A percentile compares a stretch with the other conserved stretches of the same genome.
Conservation (phyloP, 129 eudicot species). For the Saposhnikovia divaricata region DNA sequence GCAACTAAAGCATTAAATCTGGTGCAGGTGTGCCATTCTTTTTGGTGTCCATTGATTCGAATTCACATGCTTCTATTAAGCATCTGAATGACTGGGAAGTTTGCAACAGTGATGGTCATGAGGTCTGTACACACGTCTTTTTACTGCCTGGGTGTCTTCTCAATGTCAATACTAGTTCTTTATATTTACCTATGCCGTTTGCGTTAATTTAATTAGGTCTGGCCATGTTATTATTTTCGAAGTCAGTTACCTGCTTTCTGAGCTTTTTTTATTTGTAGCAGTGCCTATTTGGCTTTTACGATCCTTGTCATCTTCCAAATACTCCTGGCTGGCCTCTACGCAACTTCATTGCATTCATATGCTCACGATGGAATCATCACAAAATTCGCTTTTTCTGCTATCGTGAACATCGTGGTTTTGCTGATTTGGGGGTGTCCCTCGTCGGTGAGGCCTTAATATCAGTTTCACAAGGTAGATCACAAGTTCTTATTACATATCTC, state of each 20-base stretch:
- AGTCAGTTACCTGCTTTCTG: neutral
- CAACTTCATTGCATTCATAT: slow-evolving; percentile 53
- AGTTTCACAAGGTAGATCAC: slow-evolving; percentile 63
- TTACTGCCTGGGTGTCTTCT: neutral
- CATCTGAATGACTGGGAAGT: slow-evolving; percentile 67
- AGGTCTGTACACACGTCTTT: slow-evolving; percentile 31
- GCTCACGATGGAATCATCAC: slow-evolving; percentile 55
- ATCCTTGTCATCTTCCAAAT: slow-evolving; percentile 75
- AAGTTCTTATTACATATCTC: slow-evolving; percentile 3
- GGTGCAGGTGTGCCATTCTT: slow-evolving; percentile 79
- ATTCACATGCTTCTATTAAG: slow-evolving; percentile 48
- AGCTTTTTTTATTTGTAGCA: slow-evolving; percentile 35
- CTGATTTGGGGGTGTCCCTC: slow-evolving; percentile 59
- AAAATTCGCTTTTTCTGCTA: slow-evolving; percentile 68
- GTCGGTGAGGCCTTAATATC: slow-evolving; percentile 73
- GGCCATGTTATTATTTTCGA: neutral
- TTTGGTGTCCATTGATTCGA: slow-evolving; percentile 56
- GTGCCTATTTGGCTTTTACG: slow-evolving; percentile 79
- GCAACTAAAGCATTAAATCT: neutral
- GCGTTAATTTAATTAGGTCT: neutral
- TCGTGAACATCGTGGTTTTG: slow-evolving; percentile 83
- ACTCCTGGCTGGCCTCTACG: slow-evolving; percentile 97
- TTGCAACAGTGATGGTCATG: slow-evolving; percentile 47
- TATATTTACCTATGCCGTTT: neutral
- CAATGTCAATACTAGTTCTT: neutral